phyloP scores from a whole-genome alignment of 352 stramenopile genomes.

The Globisporangium cederbergense region DNA sequence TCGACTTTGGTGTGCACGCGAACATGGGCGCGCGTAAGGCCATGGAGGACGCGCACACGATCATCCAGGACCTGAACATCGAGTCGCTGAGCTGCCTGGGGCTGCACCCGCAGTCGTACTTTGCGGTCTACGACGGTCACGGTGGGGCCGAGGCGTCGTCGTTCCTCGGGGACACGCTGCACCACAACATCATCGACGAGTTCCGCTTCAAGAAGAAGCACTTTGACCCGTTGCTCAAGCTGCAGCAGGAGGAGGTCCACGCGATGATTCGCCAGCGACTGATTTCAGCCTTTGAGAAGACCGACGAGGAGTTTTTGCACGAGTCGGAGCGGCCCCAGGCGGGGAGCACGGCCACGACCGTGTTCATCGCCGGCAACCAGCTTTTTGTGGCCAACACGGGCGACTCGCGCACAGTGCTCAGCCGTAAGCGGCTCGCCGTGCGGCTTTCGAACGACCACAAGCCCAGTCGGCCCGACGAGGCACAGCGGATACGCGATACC shows the following conservation, averaged over 20 bases:
- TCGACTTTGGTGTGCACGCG: slow-evolving; percentile 95
- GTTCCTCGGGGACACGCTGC: slow-evolving; percentile 80
- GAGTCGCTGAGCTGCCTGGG: slow-evolving; percentile 44
- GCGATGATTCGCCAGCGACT: slow-evolving; percentile 54
- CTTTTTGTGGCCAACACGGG: slow-evolving; percentile 96
- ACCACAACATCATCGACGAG: slow-evolving; percentile 60
- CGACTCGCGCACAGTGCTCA: slow-evolving; percentile 94
- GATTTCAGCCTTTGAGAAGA: slow-evolving; percentile 55
- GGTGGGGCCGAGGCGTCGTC: slow-evolving; percentile 91
- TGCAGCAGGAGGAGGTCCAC: slow-evolving; percentile 42
- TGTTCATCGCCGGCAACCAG: slow-evolving; percentile 90
- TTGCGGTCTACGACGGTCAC: slow-evolving; percentile 96
- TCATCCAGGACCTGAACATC: slow-evolving; percentile 90
- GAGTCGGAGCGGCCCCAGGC: slow-evolving; percentile 64
- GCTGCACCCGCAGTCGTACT: slow-evolving; percentile 90
- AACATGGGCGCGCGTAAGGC: slow-evolving; percentile 92
- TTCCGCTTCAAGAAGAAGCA: slow-evolving; percentile 51
- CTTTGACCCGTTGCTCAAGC: slow-evolving; percentile 31
- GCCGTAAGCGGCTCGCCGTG: slow-evolving; percentile 78
- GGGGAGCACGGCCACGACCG: slow-evolving; percentile 93
- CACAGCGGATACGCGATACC: slow-evolving; percentile 92
- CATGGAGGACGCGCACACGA: slow-evolving; percentile 95
- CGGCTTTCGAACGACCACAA: slow-evolving; percentile 97
- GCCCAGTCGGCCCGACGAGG: slow-evolving; percentile 90
- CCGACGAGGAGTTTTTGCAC: slow-evolving; percentile 69